Evolutionary conservation across 768 basidiomycete genomes (phyloP), one percentile per base, ranked within the genome.

Genomic region (Pisolithus marmoratus): DNA sequence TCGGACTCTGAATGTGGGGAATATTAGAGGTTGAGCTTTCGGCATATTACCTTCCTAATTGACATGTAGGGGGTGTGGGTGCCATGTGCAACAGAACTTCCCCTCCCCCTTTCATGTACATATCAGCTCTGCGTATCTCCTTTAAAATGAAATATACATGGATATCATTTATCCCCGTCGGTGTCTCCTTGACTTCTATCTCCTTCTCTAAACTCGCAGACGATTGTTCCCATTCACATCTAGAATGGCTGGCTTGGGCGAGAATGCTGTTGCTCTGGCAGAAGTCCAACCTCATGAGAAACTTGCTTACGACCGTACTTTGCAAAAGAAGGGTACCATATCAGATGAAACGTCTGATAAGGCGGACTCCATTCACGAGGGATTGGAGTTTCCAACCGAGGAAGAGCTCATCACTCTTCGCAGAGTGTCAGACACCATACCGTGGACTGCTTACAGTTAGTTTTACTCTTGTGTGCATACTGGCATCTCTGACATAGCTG

Each of bases 311-410:
- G 41, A 42, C 20, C 11, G 11, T 42, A 12, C 41, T 42, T 15
- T 42, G 22, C 12, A 15, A 24, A 42, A 42, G 22, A 24, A 42
- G 4, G 41, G 20, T 9, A 15, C 20, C 1, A 23, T 14, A 5
- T 20, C 41, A 22, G 20, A 20, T 22, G 41, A 42, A 42, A 5
- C 22, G 5, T 14, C 23, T 7, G 41, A 42, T 22, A 24, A 23
- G 20, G 14, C 12, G 3, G 76, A 74, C 46, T 66, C 68, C 27
- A 67, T 64, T 41, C 71, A 75, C 38, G 80, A 80, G 43, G 82
- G 79, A 20, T 71, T 85, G 49, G 76, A 76, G 57, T 82, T 83
- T 58, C 85, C 85, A 3, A 82, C 82, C 0, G 79, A 79, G 23
- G 78, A 85, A 61, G 85, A 87, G 66, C 62, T 72, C 26, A 58